Base-by-base conservation (phyloP, 805 yeast species). In the Vanderwaltozyma polyspora region DNA sequence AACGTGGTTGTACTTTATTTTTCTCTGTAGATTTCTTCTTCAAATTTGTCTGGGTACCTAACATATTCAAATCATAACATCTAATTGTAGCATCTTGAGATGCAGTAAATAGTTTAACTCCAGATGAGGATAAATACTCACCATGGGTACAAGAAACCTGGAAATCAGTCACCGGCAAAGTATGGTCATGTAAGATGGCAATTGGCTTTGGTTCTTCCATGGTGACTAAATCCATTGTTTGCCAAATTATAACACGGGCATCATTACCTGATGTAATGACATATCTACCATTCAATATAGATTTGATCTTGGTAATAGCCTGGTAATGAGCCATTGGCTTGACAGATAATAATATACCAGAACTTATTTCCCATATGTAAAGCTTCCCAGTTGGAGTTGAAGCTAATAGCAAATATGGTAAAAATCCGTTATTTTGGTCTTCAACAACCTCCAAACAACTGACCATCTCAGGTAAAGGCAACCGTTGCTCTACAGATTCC, bases 301-400 rank as follows among this genome's bases (percentile, higher is more conserved):
- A 74, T 42, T 65, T 67, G 24, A 89, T 53, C 22, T 65, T 67
- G 0, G 78, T 68, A 6, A 85, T 69, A 6, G 68, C 64, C 58
- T 89, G 96, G 55, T 84, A 89, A 60, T 89, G 97, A 1, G 84
- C 78, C 48, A 54, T 47, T 33, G 82, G 87, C 49, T 74, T 75
- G 4, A 75, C 93, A 31, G 72, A 64, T 17, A 87, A 49, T 31
- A 91, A 64, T 17, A 72, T 59, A 0, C 97, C 97, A 2, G 91
- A 79, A 8, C 67, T 57, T 33, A 87, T 51, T 46, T 85, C 94
- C 97, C 97, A 89, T 1, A 87, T 56, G 50, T 81, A 81, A 12
- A 91, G 42, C 43, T 76, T 72, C 10, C 97, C 97, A n/a, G 57
- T 41, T 25, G 48, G 47, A 1, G 59, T 78, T 50, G 38, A 64